Base-by-base conservation (phyloP, 2,329 filamentous ascomycete species). In the Setomelanomma holmii region DNA sequence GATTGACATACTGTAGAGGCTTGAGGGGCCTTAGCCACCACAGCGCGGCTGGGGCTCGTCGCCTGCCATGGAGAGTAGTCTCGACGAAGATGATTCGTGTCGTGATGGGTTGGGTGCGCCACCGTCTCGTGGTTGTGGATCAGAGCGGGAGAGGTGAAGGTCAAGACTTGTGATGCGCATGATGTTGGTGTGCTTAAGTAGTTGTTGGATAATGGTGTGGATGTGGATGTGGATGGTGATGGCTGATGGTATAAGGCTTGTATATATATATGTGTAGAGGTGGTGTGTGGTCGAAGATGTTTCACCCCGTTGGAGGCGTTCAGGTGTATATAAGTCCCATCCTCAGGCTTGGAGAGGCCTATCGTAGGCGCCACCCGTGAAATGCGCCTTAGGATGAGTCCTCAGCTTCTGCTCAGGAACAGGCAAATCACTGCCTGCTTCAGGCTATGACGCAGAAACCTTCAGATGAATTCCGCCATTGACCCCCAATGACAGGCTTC, bases 111-210 rank as follows among this genome's bases (percentile, higher is more conserved):
- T 64, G 10, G 68, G 69, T 30, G 69, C 64, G 21, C 71, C 70
- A 1, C 72, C 72, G 63, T 73, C 69, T 12, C 71, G 56, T 2
- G 71, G 69, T 45, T 69, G 61, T 30, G 60, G 58, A 40, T 66
- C 62, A 40, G 49, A 34, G 57, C 53, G 56, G 53, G 40, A 36
- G 48, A 55, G 41, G 40, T 42, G 49, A 39, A 58, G 40, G 50
- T 49, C 54, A 17, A 52, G 47, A 27, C 45, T 30, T 27, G 45
- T 30, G 33, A 68, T 20, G 48, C 51, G 43, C 65, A 68, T 69
- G 43, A 43, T 63, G 45, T 46, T 61, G 40, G 14, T 40, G 55
- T 58, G 49, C 61, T 49, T 38, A 53, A 45, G 52, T 45, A 51
- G 35, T 47, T 24, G 33, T 38, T 43, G 51, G 30, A 50, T 30